These are phyloP conservation scores for Colletotrichum sp. DNA, from an alignment of 2,329 filamentous ascomycete genomes.

Conservation along the genomic window DNA sequence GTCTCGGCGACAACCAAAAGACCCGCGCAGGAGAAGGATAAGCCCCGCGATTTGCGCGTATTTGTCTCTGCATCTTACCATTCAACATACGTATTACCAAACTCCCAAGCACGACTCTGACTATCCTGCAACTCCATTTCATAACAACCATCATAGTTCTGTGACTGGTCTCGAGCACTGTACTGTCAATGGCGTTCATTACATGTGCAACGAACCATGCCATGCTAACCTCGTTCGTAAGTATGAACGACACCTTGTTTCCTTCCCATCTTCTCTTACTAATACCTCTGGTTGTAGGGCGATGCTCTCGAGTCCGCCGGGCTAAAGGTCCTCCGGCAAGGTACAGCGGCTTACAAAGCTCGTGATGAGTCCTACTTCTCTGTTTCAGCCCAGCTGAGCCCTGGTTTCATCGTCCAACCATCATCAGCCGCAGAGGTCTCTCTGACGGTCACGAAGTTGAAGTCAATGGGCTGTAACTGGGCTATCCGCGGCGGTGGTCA, in stretches of 20 bases:
- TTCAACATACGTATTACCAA: not conserved
- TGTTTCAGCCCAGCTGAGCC: not conserved
- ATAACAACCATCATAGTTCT: not conserved
- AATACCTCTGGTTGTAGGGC: not conserved
- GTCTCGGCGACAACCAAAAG: not conserved
- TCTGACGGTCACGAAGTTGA: slow-evolving; percentile 27
- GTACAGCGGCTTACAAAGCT: not conserved
- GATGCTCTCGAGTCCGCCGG: not conserved
- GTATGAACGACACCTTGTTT: accelerated
- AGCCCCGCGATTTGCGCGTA: not conserved
- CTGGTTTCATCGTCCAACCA: slow-evolving; percentile 30
- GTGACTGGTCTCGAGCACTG: accelerated
- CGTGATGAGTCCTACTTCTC: not conserved
- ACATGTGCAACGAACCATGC: not conserved
- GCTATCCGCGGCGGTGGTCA: slow-evolving; percentile 39
- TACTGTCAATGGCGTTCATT: not conserved
- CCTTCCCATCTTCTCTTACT: not conserved
- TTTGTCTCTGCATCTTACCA: not conserved
- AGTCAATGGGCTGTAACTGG: slow-evolving; percentile 31
- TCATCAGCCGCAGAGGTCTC: slow-evolving; percentile 29
- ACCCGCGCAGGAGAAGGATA: not conserved
- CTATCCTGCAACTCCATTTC: not conserved
- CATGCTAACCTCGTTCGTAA: not conserved
- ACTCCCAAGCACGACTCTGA: not conserved
- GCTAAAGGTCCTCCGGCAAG: not conserved